These are phyloP conservation scores for Camellia oleifera DNA, from an alignment of 179 eudicot genomes.

Conservation along the genomic window DNA sequence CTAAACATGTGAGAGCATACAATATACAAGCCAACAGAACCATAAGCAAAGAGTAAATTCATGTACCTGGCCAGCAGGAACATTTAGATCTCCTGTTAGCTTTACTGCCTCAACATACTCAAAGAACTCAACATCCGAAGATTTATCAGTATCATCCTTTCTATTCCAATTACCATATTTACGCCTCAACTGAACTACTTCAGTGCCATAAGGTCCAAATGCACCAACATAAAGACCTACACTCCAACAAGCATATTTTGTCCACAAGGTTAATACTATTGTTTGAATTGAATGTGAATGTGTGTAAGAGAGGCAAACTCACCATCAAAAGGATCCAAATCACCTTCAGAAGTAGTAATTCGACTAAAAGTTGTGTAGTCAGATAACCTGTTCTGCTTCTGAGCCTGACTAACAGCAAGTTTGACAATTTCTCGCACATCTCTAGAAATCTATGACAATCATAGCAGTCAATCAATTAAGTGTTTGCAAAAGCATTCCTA, in stretches of 20 bases:
- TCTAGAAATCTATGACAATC: slow-evolving; percentile 52
- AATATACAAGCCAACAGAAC: not conserved
- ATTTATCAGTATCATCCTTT: slow-evolving; percentile 40
- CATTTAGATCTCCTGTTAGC: slow-evolving; percentile 92
- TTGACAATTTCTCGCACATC: slow-evolving; percentile 85
- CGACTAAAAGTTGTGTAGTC: slow-evolving; percentile 73
- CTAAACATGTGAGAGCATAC: not conserved
- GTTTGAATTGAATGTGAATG: not conserved
- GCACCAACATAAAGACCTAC: slow-evolving; percentile 93
- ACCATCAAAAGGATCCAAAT: slow-evolving; percentile 96
- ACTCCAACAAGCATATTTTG: slow-evolving; percentile 17
- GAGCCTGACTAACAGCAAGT: slow-evolving; percentile 75
- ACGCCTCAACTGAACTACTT: slow-evolving; percentile 89
- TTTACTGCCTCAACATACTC: slow-evolving; percentile 99
- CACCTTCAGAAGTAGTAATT: slow-evolving; percentile 61
- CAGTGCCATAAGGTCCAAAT: slow-evolving; percentile 93
- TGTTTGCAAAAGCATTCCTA: slow-evolving; percentile 12
- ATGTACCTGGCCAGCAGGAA: slow-evolving; percentile 96
- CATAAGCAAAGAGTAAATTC: not conserved
- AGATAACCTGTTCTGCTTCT: slow-evolving; percentile 65
- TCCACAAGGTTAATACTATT: not conserved
- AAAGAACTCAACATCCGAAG: slow-evolving; percentile 81
- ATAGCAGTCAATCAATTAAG: slow-evolving; percentile 13
- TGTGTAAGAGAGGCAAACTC: slow-evolving; percentile 19
- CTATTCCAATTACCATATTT: slow-evolving; percentile 89